Conservation (phyloP, 352 stramenopile genomes). For the Phytophthora crassamura region DNA sequence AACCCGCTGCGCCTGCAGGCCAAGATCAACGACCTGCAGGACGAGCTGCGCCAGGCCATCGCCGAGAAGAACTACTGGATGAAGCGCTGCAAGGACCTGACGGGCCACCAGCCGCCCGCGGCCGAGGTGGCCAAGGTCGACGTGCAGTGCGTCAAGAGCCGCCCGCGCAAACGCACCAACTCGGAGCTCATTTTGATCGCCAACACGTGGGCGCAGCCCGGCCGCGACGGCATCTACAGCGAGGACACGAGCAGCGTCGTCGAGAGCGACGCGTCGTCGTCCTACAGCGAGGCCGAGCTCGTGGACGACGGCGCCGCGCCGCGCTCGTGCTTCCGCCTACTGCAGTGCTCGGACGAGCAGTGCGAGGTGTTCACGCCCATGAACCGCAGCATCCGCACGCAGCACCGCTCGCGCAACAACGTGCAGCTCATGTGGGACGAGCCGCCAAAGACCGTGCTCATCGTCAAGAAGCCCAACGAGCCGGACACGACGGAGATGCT, state of each 20-base stretch:
- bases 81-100: conserved; percentile 83
- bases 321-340: conserved; percentile 74
- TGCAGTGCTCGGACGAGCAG: conserved; percentile 90
- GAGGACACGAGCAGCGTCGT: conserved; percentile 62
- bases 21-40: conserved; percentile 82
- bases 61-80: conserved; percentile 93
- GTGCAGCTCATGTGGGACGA: conserved; percentile 92
- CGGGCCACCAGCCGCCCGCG: conserved; percentile 48
- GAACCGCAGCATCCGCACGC: conserved; percentile 87
- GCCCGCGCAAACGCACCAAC: conserved; percentile 74
- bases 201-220: conserved; percentile 75
- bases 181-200: conserved; percentile 87
- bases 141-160: conserved; percentile 59
- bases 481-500: conserved; percentile 77
- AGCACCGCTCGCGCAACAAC: conserved; percentile 88
- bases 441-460: conserved; percentile 76
- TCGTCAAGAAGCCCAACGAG: conserved; percentile 92
- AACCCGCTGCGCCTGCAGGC: conserved; percentile 75
- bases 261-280: conserved; percentile 56
- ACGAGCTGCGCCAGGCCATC: conserved; percentile 77
- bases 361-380: conserved; percentile 89
- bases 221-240: conserved; percentile 73
- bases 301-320: conserved; percentile 35
- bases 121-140: conserved; percentile 37
- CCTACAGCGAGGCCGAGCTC: conserved; percentile 49